Base-by-base conservation (phyloP, 768 basidiomycete genomes). In the Naganishia vishniacii region DNA sequence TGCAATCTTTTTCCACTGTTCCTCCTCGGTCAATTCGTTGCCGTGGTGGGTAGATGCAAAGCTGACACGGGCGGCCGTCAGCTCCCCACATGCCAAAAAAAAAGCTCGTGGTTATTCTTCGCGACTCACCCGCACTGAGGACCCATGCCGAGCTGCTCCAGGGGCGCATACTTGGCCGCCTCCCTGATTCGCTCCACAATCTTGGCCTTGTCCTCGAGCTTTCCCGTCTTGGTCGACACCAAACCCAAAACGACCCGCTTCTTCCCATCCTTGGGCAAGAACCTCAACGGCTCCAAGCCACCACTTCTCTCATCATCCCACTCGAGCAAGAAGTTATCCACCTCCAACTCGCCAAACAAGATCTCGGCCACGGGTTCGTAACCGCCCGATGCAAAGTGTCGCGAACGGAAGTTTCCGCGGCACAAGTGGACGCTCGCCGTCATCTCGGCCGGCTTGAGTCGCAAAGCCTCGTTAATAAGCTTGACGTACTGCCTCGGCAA, bases 161-260 rank as follows among this genome's bases (percentile, higher is more conserved):
- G 60, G 18, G 70, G 68, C 34, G 71, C 72, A 47, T 56, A 72
- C 53, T 67, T 66, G 26, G 70, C 67, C 1, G 72, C 72, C 40
- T 68, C 67, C 32, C 65, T 48, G 28, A 73, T 69, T 28, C 68
- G 61, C 18, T 65, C 67, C 13, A 71, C 64, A 29, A 73, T 65
- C 20, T 48, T 49, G 18, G 65, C 58, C 71, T 73, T 72, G 66
- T 67, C 58, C 64, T 73, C 72, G n/a, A 73, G 63, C 46, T 61
- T 47, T 4, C 67, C 65, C 11, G 62, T 53, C 71, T 72, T 72
- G 59, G 67, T 67, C 11, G 66, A 69, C 11, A 73, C 64, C 41
- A 72, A 47, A 47, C 72, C 72, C 23, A 73, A 49, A 6, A 60
- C 64, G 37, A 73, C 71, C 15, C 62, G 61, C 60, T 70, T 72